A percentile compares a stretch with the other conserved stretches of the same genome.
phyloP scores from a whole-genome alignment of 2,329 filamentous ascomycete species.

The Chrysosporium queenslandicum region DNA sequence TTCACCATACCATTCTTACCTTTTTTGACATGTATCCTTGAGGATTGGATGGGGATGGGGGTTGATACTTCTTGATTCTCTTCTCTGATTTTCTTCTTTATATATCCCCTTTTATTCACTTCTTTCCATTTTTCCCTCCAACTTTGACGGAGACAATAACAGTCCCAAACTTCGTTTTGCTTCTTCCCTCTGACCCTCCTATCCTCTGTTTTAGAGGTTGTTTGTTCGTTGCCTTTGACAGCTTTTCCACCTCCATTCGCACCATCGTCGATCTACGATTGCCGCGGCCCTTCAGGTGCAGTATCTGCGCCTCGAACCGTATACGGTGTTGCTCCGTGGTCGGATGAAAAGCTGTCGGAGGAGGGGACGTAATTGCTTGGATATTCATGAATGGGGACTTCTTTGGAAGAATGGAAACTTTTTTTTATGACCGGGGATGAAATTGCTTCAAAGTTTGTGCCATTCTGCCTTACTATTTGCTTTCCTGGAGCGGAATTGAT shows the following conservation, averaged over 20 bases:
- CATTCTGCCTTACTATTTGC: background rate
- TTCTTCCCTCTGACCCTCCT: background rate
- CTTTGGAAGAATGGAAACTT: slow-evolving; percentile 1
- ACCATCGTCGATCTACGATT: too few relatives aligned
- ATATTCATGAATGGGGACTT: background rate
- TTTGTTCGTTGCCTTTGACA: background rate
- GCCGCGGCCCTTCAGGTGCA: too few relatives aligned
- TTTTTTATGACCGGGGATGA: slow-evolving; percentile 10
- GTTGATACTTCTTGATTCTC: slow-evolving; percentile 4
- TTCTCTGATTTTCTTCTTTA: slow-evolving; percentile 3
- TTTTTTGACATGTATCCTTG: background rate
- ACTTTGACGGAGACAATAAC: background rate
- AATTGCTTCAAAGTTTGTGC: slow-evolving; percentile 4
- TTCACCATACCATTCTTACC: slow-evolving; percentile 6
- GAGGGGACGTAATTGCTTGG: slow-evolving; percentile 1
- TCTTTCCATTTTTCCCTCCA: background rate
- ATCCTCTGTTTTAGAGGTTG: background rate
- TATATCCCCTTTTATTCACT: slow-evolving; percentile 8
- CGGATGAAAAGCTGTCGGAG: background rate
- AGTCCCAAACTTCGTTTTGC: background rate
- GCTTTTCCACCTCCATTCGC: background rate
- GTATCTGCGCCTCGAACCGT: background rate
- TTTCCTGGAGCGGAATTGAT: slow-evolving; percentile 9
- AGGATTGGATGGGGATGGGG: slow-evolving; percentile 1
- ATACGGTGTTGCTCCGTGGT: background rate